Evolutionary conservation across 345 rosid genomes (phyloP).

Genomic region (Diplotaxis tenuifolia): DNA sequence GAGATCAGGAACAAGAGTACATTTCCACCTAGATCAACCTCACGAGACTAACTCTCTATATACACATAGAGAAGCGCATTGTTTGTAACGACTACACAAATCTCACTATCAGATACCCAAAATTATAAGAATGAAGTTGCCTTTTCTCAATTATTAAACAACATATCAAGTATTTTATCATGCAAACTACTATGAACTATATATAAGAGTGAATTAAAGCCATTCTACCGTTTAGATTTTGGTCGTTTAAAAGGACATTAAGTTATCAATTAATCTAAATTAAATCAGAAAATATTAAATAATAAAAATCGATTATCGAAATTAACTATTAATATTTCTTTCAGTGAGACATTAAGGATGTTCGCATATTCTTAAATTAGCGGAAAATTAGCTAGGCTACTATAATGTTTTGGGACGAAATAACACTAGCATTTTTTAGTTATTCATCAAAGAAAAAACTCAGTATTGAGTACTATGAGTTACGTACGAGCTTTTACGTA

Average conservation of each 20-base stretch:
- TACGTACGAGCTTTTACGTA: too few species aligned
- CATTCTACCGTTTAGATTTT: not conserved
- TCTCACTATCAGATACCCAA: not conserved
- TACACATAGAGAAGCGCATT: not conserved
- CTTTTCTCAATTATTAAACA: not conserved
- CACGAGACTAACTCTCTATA: slow-evolving; percentile 5
- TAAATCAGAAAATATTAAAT: too few species aligned
- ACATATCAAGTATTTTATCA: not conserved
- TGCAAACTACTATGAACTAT: not conserved
- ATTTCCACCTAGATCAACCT: slow-evolving; percentile 4
- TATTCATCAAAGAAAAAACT: too few species aligned
- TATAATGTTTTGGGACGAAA: too few species aligned
- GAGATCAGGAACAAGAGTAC: not conserved
- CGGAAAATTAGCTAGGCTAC: not conserved
- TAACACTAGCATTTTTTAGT: too few species aligned
- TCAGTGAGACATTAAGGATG: not conserved
- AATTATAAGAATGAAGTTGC: not conserved
- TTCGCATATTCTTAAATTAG: not conserved
- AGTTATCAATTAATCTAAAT: too few species aligned
- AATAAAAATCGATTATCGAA: too few species aligned
- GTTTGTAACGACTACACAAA: slow-evolving; percentile 25
- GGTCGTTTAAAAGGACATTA: not conserved
- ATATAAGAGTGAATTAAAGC: not conserved
- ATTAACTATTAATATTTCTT: too few species aligned
- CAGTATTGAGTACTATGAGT: too few species aligned